phyloP scores from a whole-genome alignment of 345 rosid genomes.

The Salix exigua region DNA sequence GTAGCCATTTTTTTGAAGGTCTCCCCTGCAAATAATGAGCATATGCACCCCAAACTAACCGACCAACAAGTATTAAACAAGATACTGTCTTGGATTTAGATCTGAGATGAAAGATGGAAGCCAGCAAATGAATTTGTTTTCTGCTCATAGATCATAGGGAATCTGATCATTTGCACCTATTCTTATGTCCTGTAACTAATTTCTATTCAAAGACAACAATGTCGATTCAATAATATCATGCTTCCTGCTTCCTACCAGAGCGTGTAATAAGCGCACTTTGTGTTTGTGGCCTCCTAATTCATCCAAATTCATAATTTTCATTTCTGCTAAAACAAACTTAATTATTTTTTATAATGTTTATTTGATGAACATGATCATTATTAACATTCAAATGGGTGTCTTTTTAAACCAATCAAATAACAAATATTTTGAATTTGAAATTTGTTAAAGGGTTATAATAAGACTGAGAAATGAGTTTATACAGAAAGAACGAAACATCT shows the following conservation, averaged over 20 bases:
- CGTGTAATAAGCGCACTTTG: slow-evolving; percentile 16
- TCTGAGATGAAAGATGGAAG: slow-evolving; percentile 33
- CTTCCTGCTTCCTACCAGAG: background rate
- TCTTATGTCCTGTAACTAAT: slow-evolving; percentile 9
- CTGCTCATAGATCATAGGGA: slow-evolving; percentile 18
- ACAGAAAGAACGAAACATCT: background rate
- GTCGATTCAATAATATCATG: slow-evolving; percentile 14
- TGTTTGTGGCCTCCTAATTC: background rate
- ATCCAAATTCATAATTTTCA: background rate
- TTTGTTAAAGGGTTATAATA: background rate
- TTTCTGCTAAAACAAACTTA: background rate
- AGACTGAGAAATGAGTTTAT: background rate
- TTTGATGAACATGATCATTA: background rate
- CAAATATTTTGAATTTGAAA: background rate
- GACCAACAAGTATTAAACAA: slow-evolving; percentile 3
- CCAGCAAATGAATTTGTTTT: slow-evolving; percentile 20
- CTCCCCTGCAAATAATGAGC: background rate
- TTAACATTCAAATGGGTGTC: background rate
- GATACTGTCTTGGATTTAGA: slow-evolving; percentile 20
- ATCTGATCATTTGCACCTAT: slow-evolving; percentile 29
- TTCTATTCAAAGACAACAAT: slow-evolving; percentile 15
- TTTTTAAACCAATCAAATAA: no score
- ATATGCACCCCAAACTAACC: background rate
- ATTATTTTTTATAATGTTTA: background rate
- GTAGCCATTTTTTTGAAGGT: background rate